Base-by-base conservation (phyloP, 2,329 filamentous ascomycete genomes). In the Botrytis pseudocinerea region DNA sequence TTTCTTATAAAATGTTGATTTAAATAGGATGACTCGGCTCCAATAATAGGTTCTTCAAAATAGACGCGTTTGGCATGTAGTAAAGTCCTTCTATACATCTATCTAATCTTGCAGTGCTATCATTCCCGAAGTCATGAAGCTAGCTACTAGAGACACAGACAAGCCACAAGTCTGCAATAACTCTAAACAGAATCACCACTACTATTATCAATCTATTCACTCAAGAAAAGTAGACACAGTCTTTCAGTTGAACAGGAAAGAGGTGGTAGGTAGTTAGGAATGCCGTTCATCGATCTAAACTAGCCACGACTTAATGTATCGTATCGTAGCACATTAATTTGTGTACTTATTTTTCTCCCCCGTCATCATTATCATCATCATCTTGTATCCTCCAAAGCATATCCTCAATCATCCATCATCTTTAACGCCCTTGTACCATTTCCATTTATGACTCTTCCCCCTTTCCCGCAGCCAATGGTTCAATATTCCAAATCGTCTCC, bases 401-500 rank as follows among this genome's bases (percentile, higher is more conserved):
- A 8, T 3, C 8, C n/a, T 57, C 51, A 14, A 32, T 22, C 18
- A 25, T 25, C 10, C 42, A 40, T 28, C 64, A 38, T 51, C 46
- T 14, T 25, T 35, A 44, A 64, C 28, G 16, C 44, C 32, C 14
- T 14, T 18, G n/a, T 32, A 40, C 54, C 9, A 40, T 14, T 22
- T 25, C 28, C 16, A 10, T 25, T 54, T 48, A 54, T 16, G 51
- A 8, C 46, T 54, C 64, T 40, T n/a, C 61, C 4, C 44, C 70
- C 46, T 46, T 66, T 28, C 28, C 40, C 4, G 70, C 40, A 42
- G 35, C n/a, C 46, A 81, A 70, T 16, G 95, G 95, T 85, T 98
- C 95, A 57, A 97, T 86, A 80, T 98, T 98, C 96, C 96, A 99
- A 82, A 99, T 98, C 76, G 88, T 91, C 82, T 99, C 95, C 0